A percentile compares a stretch with the other conserved stretches of the same genome.
phyloP scores from a whole-genome alignment of 2,329 filamentous ascomycete species.

The Sporothrix pseudoabietina region DNA sequence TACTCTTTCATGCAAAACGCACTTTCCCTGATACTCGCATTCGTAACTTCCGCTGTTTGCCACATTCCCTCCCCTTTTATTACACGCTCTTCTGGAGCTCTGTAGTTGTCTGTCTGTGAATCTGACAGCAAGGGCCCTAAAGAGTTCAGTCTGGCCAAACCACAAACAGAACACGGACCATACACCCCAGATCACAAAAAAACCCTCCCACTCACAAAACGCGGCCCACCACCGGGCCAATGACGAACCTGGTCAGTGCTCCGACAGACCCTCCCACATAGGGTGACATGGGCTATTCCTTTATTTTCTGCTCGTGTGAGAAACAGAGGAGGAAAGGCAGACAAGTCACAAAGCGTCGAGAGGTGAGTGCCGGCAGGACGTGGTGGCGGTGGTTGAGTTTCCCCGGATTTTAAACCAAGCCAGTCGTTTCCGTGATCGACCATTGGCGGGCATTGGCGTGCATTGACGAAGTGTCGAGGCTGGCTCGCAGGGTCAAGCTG shows the following conservation, averaged over 20 bases:
- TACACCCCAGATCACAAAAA: background rate
- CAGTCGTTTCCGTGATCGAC: constrained; percentile 15
- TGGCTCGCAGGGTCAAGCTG: background rate
- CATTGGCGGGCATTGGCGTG: constrained; percentile 15
- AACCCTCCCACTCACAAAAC: background rate
- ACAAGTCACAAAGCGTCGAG: background rate
- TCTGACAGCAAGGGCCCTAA: background rate
- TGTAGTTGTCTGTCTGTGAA: too few species aligned
- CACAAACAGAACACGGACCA: background rate
- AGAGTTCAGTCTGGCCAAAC: background rate
- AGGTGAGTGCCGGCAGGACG: constrained; percentile 14
- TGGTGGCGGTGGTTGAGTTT: background rate
- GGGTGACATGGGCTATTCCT: constrained; percentile 7
- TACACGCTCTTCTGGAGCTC: background rate
- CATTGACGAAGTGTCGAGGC: background rate
- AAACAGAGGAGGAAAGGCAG: background rate
- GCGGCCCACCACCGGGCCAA: constrained; percentile 13
- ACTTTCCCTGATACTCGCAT: background rate
- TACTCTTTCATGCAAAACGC: background rate
- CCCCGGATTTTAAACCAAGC: constrained; percentile 18
- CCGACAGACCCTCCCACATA: constrained; percentile 3
- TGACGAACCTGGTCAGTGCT: constrained; percentile 28
- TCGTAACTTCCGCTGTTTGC: background rate
- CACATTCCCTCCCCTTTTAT: background rate
- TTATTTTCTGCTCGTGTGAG: background rate